A percentile compares a stretch with the other conserved stretches of the same genome.
phyloP scores from a whole-genome alignment of 345 rosid genomes.

The Euphorbia peplus region DNA sequence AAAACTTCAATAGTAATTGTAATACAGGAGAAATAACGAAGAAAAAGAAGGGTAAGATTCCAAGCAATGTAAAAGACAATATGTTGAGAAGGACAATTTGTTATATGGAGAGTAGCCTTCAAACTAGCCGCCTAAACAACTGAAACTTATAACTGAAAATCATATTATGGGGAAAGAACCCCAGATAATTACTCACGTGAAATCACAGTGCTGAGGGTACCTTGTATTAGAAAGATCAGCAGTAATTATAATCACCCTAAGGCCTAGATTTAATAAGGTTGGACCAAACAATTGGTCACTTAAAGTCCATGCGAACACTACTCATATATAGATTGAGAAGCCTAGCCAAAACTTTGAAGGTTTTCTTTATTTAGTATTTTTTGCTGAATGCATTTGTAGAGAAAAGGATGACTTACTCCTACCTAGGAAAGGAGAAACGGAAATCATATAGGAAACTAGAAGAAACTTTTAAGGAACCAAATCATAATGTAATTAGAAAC shows the following conservation, averaged over 20 bases:
- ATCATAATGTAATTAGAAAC: not conserved
- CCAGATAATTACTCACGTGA: not conserved
- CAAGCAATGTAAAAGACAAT: not conserved
- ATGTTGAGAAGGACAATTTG: not conserved
- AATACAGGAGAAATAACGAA: not conserved
- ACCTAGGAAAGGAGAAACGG: not conserved
- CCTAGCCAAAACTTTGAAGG: not conserved
- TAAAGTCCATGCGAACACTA: too few species aligned
- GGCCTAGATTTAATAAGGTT: too few species aligned
- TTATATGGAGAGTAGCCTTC: not conserved
- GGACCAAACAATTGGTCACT: too few species aligned
- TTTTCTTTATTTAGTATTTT: not conserved
- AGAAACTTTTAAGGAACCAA: not conserved
- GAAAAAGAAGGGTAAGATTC: not conserved
- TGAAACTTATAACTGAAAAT: not conserved
- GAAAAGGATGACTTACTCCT: not conserved
- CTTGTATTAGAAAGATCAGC: too few species aligned
- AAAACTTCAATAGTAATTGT: not conserved
- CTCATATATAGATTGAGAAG: not conserved
- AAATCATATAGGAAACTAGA: not conserved
- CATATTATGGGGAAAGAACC: not conserved
- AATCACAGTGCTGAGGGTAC: not conserved
- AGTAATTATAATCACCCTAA: too few species aligned
- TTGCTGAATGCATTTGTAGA: not conserved
- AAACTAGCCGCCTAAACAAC: not conserved